A percentile compares a stretch with the other conserved stretches of the same genome.
Conservation (phyloP, 2,329 filamentous ascomycete species). For the Coccinonectria pachysandricola region DNA sequence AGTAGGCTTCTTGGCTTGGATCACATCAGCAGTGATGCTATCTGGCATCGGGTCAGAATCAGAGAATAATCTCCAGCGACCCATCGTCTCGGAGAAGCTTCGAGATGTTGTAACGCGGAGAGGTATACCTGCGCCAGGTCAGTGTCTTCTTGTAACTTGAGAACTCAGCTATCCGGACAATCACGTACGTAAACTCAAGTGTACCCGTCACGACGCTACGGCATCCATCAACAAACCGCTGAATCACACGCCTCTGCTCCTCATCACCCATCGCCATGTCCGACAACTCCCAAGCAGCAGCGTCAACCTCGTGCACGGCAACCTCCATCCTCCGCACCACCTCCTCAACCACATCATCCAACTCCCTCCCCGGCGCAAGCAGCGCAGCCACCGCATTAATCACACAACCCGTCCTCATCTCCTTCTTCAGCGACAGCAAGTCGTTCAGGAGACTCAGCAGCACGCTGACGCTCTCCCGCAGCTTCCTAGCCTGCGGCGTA, state of each 20-base stretch:
- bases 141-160: slow-evolving; percentile 5
- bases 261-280: slow-evolving; percentile 4
- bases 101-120: slow-evolving; percentile 22
- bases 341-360: slow-evolving; percentile 15
- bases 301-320: slow-evolving; percentile 16
- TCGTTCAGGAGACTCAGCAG: slow-evolving; percentile 21
- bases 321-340: slow-evolving; percentile 12
- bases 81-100: slow-evolving; percentile 22
- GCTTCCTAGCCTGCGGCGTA: slow-evolving; percentile 3
- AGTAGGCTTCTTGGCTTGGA: too few relatives aligned
- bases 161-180: not conserved
- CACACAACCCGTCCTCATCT: slow-evolving; percentile 16
- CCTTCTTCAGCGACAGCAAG: slow-evolving; percentile 23
- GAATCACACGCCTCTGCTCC: slow-evolving; percentile 5
- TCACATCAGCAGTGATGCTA: too few relatives aligned
- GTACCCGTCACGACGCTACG: slow-evolving; percentile 21
- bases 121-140: slow-evolving; percentile 21
- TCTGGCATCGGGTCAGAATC: too few relatives aligned
- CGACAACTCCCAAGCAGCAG: slow-evolving; percentile 9
- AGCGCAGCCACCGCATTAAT: slow-evolving; percentile 21
- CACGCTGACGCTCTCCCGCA: slow-evolving; percentile 17
- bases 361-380: slow-evolving; percentile 10
- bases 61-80: slow-evolving; percentile 23
- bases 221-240: slow-evolving; percentile 21
- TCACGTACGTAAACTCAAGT: slow-evolving; percentile 23